Evolutionary conservation across 2,329 filamentous ascomycete genomes (phyloP).

Genomic region (Phialophora chinensis): DNA sequence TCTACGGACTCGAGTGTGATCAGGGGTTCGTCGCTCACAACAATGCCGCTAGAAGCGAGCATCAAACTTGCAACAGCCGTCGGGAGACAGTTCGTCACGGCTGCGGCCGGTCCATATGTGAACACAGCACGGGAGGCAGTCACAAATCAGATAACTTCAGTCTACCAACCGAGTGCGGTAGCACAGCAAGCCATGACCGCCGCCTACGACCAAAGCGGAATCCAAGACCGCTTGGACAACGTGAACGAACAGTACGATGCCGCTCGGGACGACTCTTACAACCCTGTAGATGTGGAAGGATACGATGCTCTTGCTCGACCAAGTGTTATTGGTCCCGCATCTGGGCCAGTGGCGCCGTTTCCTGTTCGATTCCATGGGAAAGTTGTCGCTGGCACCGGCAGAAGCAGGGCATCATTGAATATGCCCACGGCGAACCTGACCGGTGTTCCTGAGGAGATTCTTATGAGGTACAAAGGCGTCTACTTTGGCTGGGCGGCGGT

Average conservation of each 20-base stretch:
- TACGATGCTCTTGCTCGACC: conserved; percentile 42
- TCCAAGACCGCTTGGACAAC: conserved; percentile 43
- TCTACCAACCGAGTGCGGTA: conserved; percentile 43
- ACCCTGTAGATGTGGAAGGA: conserved; percentile 16
- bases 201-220: conserved; percentile 45
- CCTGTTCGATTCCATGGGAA: conserved; percentile 60
- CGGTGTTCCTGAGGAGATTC: conserved; percentile 60
- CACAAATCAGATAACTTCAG: conserved; percentile 33
- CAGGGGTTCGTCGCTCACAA: conserved; percentile 68
- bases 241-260: conserved; percentile 49
- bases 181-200: conserved; percentile 44
- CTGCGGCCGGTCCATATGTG: conserved; percentile 52
- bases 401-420: conserved; percentile 50
- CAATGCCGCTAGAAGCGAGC: conserved; percentile 70
- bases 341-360: conserved; percentile 61
- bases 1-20: conserved; percentile 66
- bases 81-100: conserved; percentile 51
- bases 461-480: conserved; percentile 63
- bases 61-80: conserved; percentile 59
- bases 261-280: conserved; percentile 39
- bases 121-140: conserved; percentile 40
- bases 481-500: conserved; percentile 70
- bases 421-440: conserved; percentile 62
- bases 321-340: conserved; percentile 55
- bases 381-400: conserved; percentile 55